Percentiles rank a stretch among this genome's conserved stretches.
phyloP scores from a whole-genome alignment of 495 filamentous ascomycete genomes.

The Hyaloscypha variabilis region DNA sequence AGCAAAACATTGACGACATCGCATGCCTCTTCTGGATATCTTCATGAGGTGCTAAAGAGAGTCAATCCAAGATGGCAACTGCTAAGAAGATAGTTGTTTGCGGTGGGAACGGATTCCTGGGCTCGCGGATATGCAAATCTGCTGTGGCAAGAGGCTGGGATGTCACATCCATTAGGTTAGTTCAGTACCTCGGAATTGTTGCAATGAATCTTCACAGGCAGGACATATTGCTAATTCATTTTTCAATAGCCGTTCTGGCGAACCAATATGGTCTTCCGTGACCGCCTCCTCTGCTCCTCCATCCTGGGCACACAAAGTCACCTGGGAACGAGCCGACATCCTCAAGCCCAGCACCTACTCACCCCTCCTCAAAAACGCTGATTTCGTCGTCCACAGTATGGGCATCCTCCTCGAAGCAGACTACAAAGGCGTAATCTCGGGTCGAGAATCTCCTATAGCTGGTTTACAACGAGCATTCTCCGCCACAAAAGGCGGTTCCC shows the following conservation, averaged over 20 bases:
- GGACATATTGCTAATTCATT: constrained; percentile 4
- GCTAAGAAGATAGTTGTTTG: constrained; percentile 82
- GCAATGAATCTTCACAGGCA: not conserved
- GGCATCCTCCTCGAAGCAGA: constrained; percentile 97
- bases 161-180: constrained; percentile 84
- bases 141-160: constrained; percentile 82
- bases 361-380: constrained; percentile 68
- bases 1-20: constrained; percentile 18
- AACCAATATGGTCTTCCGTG: constrained; percentile 79
- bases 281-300: constrained; percentile 75
- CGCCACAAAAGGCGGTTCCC: constrained; percentile 59
- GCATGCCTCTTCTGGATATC: constrained; percentile 2
- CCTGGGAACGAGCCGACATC: constrained; percentile 87
- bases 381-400: constrained; percentile 89
- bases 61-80: constrained; percentile 41
- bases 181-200: not conserved
- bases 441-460: constrained; percentile 72
- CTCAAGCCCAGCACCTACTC: constrained; percentile 79
- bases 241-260: constrained; percentile 74
- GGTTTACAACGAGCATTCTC: constrained; percentile 80
- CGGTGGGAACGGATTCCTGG: constrained; percentile 95
- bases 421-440: constrained; percentile 90
- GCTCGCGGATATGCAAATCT: constrained; percentile 88
- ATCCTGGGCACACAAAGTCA: constrained; percentile 76
- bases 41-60: not conserved